Evolutionary conservation across 495 filamentous ascomycete species (phyloP), one percentile per base, ranked within the genome.

Genomic region (Haplographium delicatum): DNA sequence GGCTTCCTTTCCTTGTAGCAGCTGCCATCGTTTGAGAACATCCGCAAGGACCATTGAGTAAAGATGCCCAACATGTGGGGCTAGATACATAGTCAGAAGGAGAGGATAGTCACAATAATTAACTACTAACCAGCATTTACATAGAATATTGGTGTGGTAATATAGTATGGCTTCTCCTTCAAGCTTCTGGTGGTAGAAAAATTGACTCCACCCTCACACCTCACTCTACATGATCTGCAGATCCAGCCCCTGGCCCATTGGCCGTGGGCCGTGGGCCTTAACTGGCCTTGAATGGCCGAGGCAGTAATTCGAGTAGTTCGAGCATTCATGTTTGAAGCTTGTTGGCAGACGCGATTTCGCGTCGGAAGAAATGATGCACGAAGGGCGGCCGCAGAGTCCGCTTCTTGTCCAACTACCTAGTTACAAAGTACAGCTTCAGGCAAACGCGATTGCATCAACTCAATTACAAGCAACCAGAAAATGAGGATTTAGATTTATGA

Each of bases 121-220:
- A 20, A n/a, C 1, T 47, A 52, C 72, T 57, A 74, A 94, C 90
- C 83, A 19, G 91, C 88, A 77, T 99, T 99, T 66, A 97, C 94
- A 63, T 99, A 99, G 74, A 97, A 99, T 41, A 99, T 99, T 5
- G 93, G 93, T 5, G 88, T 90, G 3, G 93, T 97, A 58, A 96
- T 75, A 76, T 96, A 97, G 74, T 84, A 96, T 4, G 94, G 91
- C 72, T 98, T 97, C 56, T 74, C 70, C 2, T 22, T 4, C 24
- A 13, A 31, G 2, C 16, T 23, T 10, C 18, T 45, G 2, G 57
- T 51, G 44, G 42, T 58, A n/a, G 47, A 48, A 28, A 46, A 59
- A 0, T 9, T 41, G n/a, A 34, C 44, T 5, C 52, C n/a, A 19
- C 44, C 15, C 6, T 28, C 13, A 7, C 4, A 25, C 24, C 25